Conservation (phyloP, 768 basidiomycete species). For the Leccinellum luteum region DNA sequence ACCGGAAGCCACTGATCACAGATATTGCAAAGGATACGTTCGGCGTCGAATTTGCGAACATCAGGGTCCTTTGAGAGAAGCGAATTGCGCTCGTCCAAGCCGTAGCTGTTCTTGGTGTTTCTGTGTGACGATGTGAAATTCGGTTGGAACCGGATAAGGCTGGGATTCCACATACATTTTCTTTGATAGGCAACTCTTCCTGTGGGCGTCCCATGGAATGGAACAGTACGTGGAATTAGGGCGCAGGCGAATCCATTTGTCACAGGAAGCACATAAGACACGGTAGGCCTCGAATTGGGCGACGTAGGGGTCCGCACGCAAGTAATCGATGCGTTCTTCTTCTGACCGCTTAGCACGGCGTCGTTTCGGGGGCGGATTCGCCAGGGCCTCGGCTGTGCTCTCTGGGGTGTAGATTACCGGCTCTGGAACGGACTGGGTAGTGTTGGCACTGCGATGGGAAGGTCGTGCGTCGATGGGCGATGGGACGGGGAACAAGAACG, state of each 20-base stretch:
- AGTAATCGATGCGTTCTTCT: conserved; percentile 70
- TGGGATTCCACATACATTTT: conserved; percentile 51
- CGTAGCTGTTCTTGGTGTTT: conserved; percentile 51
- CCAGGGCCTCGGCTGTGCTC: conserved; percentile 39
- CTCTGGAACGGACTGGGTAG: conserved; percentile 32
- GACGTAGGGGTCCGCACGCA: conserved; percentile 69
- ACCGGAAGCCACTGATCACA: conserved; percentile 70
- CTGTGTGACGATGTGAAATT: conserved; percentile 13
- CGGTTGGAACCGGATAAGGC: conserved; percentile 2
- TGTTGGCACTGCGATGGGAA: conserved; percentile 24
- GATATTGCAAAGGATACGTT: conserved; percentile 64
- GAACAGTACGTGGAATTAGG: conserved; percentile 86
- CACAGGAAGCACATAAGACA: conserved; percentile 74
- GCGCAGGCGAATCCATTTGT: conserved; percentile 84
- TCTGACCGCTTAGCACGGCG: conserved; percentile 75
- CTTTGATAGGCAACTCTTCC: conserved; percentile 79
- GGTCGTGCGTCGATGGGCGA: conserved; percentile 5
- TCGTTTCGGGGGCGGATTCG: conserved; percentile 56
- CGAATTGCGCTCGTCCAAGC: conserved; percentile 58
- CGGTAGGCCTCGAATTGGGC: conserved; percentile 80
- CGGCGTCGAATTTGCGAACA: conserved; percentile 72
- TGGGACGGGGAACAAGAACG: conserved; percentile 1
- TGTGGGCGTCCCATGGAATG: conserved; percentile 86
- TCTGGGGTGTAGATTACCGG: conserved; percentile 45
- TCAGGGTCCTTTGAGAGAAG: conserved; percentile 63